Evolutionary conservation across 441 rosid genomes (phyloP).

Genomic region (Jatropha podagrica): DNA sequence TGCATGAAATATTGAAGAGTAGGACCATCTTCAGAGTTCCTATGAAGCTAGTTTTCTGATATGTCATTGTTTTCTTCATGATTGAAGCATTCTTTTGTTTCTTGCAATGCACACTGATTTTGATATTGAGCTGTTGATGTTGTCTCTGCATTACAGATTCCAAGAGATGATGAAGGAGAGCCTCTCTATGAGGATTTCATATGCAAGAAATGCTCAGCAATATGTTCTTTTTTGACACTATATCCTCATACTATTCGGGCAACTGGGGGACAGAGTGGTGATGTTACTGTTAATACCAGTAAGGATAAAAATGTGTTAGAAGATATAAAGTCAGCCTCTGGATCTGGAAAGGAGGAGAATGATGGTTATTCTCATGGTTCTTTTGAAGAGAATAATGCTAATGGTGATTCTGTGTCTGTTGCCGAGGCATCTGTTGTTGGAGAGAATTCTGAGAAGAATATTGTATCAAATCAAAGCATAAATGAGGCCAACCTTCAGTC

Average conservation of each 20-base stretch:
- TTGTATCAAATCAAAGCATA: conserved; percentile 24
- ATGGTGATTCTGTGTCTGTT: conserved; percentile 24
- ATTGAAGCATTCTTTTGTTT: conserved; percentile 11
- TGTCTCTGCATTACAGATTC: conserved; percentile 50
- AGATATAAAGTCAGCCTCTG: conserved; percentile 38
- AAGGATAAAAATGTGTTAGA: conserved; percentile 52
- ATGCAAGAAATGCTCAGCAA: conserved; percentile 67
- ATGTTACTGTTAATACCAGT: conserved; percentile 27
- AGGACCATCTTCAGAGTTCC: background rate
- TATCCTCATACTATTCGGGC: conserved; percentile 72
- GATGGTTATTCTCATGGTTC: conserved; percentile 23
- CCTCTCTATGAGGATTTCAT: conserved; percentile 83
- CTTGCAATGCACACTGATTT: background rate
- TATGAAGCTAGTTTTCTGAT: background rate
- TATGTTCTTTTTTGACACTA: conserved; percentile 61
- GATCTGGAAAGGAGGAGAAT: conserved; percentile 41
- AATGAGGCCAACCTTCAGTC: conserved; percentile 20
- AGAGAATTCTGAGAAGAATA: conserved; percentile 51
- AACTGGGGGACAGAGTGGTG: conserved; percentile 31
- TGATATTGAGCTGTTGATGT: background rate
- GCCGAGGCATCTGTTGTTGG: conserved; percentile 28
- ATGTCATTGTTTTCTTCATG: background rate
- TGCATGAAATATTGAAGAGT: background rate
- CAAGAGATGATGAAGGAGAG: conserved; percentile 85
- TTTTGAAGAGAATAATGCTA: conserved; percentile 26